Percentiles rank a stretch among this genome's conserved stretches.
These are phyloP conservation scores for Ilyonectria destructans DNA, from an alignment of 2,329 filamentous ascomycete species.

Conservation along the genomic window DNA sequence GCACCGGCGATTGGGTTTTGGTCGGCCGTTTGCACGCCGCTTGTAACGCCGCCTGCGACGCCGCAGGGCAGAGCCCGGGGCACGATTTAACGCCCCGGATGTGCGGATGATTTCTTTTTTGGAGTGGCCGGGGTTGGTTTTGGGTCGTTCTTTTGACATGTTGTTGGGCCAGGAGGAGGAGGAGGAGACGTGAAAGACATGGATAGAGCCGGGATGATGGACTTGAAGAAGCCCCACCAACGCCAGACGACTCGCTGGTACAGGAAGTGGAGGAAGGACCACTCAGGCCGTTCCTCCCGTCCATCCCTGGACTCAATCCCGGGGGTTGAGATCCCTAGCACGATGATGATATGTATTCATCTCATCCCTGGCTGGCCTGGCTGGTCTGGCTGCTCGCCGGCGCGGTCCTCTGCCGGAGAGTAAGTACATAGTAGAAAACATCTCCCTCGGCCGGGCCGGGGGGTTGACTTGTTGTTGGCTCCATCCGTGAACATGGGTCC, in stretches of 20 bases:
- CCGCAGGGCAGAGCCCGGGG: background rate
- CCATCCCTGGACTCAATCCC: background rate
- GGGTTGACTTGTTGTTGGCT: background rate
- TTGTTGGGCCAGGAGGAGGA: background rate
- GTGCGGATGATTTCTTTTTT: background rate
- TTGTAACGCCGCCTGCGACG: background rate
- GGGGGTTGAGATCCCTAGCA: background rate
- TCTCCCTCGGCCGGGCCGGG: background rate
- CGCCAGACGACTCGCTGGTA: background rate
- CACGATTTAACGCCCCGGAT: background rate
- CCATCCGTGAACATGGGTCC: background rate
- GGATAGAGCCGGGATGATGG: background rate
- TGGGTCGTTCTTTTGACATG: background rate
- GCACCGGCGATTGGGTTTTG: conserved; percentile 17
- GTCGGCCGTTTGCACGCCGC: background rate
- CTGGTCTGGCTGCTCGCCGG: background rate
- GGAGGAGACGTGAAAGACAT: background rate
- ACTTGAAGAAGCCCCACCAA: background rate
- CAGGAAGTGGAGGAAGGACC: background rate
- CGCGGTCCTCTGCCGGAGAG: background rate
- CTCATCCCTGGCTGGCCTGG: too few relatives aligned
- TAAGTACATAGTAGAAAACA: background rate
- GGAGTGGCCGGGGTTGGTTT: background rate
- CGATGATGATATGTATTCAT: too few relatives aligned
- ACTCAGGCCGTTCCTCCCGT: background rate